A percentile compares a stretch with the other conserved stretches of the same genome.
phyloP scores from a whole-genome alignment of 1,284 basidiomycete genomes.

The Stygiomarasmius scandens region DNA sequence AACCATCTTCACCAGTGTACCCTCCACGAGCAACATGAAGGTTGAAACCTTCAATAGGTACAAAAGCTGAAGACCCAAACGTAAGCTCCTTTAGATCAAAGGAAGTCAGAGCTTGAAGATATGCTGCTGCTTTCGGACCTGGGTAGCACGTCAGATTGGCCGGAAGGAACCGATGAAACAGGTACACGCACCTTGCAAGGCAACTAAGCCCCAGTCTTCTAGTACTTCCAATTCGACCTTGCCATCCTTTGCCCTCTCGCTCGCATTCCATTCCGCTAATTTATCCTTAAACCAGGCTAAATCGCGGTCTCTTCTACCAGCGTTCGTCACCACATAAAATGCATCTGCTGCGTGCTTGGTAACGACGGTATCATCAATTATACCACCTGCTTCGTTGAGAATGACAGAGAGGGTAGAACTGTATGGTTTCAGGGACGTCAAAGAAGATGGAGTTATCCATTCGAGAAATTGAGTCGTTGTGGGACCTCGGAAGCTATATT shows the following conservation, averaged over 20 bases:
- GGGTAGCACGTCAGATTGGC: constrained; percentile 9
- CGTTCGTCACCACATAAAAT: constrained; percentile 97
- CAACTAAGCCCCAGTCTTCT: constrained; percentile 87
- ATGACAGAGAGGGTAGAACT: constrained; percentile 86
- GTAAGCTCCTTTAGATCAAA: constrained; percentile 74
- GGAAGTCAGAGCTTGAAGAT: constrained; percentile 75
- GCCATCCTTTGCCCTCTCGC: constrained; percentile 51
- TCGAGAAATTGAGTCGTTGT: constrained; percentile 80
- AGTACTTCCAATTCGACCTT: constrained; percentile 82
- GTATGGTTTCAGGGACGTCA: constrained; percentile 69
- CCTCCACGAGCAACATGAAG: constrained; percentile 95
- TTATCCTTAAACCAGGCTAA: constrained; percentile 76
- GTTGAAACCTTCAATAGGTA: constrained; percentile 77
- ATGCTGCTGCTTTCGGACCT: constrained; percentile 84
- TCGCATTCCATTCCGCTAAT: constrained; percentile 76
- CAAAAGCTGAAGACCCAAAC: constrained; percentile 81
- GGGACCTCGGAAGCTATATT: constrained; percentile 69
- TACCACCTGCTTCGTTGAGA: constrained; percentile 88
- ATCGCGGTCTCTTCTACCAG: constrained; percentile 83
- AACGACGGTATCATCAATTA: constrained; percentile 92
- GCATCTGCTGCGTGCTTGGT: constrained; percentile 80
- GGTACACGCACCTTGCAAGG: constrained; percentile 73
- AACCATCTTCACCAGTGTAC: constrained; percentile 99
- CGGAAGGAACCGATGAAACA: not conserved
- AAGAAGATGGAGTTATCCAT: constrained; percentile 83